Conservation (phyloP, 2,329 filamentous ascomycete genomes). For the Aspergillus versicolor region DNA sequence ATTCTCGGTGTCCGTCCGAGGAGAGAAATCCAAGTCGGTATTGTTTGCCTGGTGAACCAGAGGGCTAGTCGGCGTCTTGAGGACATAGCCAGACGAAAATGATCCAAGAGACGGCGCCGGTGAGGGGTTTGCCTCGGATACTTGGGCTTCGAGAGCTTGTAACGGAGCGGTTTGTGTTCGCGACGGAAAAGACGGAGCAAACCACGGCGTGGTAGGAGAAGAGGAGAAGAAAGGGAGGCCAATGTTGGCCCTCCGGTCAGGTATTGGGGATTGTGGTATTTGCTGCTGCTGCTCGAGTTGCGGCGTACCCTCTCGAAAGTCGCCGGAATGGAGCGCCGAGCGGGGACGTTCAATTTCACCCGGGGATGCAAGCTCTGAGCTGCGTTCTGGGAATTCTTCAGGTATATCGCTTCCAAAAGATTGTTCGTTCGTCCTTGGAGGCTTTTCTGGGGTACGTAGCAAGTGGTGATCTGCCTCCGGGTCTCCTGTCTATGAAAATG, state of each 20-base stretch:
- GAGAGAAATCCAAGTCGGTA: constrained; percentile 67
- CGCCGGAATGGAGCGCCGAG: constrained; percentile 67
- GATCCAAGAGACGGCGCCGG: constrained; percentile 66
- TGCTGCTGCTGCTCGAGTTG: constrained; percentile 27
- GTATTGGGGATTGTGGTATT: constrained; percentile 21
- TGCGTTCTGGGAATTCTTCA: constrained; percentile 29
- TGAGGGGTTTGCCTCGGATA: constrained; percentile 31
- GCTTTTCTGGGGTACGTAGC: constrained; percentile 27
- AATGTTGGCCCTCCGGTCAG: constrained; percentile 14
- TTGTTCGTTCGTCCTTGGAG: constrained; percentile 18
- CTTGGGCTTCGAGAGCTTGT: constrained; percentile 16
- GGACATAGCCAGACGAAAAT: constrained; percentile 74
- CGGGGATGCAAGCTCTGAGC: constrained; percentile 52
- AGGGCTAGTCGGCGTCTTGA: constrained; percentile 88
- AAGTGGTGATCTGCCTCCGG: constrained; percentile 10
- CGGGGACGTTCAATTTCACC: constrained; percentile 75
- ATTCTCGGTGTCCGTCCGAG: constrained; percentile 53
- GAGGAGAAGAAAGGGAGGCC: constrained; percentile 35
- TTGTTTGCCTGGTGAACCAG: constrained; percentile 86
- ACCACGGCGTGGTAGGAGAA: constrained; percentile 60
- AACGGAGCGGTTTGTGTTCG: constrained; percentile 18
- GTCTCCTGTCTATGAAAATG: constrained; percentile 12
- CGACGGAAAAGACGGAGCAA: constrained; percentile 32
- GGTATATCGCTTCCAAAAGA: constrained; percentile 15
- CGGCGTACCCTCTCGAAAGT: constrained; percentile 54